phyloP scores from a whole-genome alignment of 345 rosid species.

The Anastatica hierochuntica region DNA sequence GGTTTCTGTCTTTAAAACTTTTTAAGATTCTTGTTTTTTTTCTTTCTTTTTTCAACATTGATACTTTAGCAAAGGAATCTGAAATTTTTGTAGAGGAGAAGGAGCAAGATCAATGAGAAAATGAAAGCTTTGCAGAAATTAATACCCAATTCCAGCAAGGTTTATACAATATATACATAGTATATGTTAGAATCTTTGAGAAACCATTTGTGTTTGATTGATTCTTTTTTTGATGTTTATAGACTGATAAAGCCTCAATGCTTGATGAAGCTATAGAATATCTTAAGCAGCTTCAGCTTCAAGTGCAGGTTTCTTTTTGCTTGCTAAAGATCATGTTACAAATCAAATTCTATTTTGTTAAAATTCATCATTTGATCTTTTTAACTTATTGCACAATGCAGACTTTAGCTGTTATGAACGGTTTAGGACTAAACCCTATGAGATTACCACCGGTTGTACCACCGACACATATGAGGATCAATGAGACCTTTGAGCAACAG shows the following conservation, averaged over 20 bases:
- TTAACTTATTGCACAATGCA: no score
- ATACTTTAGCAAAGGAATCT: no score
- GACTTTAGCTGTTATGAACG: slow-evolving; percentile 21
- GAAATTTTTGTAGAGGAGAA: slow-evolving; percentile 51
- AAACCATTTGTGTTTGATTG: no score
- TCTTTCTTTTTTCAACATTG: no score
- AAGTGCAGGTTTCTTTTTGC: slow-evolving; percentile 49
- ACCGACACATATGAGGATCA: slow-evolving; percentile 9
- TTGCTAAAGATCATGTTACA: background rate
- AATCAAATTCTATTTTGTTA: no score
- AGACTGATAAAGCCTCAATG: slow-evolving; percentile 90
- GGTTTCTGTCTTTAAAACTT: slow-evolving; percentile 29
- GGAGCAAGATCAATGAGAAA: slow-evolving; percentile 74
- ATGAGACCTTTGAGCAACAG: slow-evolving; percentile 3
- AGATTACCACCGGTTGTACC: slow-evolving; percentile 18
- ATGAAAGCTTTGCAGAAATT: slow-evolving; percentile 73
- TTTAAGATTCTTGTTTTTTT: background rate
- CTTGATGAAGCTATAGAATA: slow-evolving; percentile 80
- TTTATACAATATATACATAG: background rate
- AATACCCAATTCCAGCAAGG: slow-evolving; percentile 78
- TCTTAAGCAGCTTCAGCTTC: slow-evolving; percentile 78
- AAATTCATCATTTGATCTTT: background rate
- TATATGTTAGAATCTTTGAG: no score
- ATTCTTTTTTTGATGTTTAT: background rate
- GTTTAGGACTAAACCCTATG: slow-evolving; percentile 23